A percentile compares a stretch with the other conserved stretches of the same genome.
Evolutionary conservation across 2,329 filamentous ascomycete genomes (phyloP).

Genomic region (Epichloe gansuensis): DNA sequence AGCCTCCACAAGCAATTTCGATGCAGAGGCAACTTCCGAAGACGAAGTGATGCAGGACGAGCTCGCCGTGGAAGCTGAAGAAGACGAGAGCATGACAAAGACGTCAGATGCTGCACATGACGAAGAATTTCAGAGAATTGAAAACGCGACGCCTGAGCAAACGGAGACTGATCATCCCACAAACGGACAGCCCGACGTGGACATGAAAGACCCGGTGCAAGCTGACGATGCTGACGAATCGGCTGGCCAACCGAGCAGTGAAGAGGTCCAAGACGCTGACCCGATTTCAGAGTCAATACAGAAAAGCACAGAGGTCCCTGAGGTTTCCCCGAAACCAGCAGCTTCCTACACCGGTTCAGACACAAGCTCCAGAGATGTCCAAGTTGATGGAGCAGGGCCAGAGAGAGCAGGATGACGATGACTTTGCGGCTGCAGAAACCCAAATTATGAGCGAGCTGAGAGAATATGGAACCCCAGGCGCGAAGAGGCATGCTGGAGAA

Average conservation of each 20-base stretch:
- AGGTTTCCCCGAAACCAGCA: neutral
- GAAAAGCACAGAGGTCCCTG: neutral
- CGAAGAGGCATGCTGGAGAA: constrained; percentile 1
- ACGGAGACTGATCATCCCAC: neutral
- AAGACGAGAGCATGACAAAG: neutral
- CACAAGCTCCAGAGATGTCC: neutral
- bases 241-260: neutral
- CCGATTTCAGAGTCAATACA: neutral
- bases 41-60: neutral
- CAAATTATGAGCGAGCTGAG: constrained; percentile 13
- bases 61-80: neutral
- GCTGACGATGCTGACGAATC: neutral
- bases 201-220: constrained; percentile 6
- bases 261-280: neutral
- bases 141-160: neutral
- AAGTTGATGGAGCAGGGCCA: neutral
- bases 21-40: neutral
- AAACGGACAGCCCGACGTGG: neutral
- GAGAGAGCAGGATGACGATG: constrained; percentile 1
- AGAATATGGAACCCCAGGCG: constrained; percentile 6
- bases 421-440: constrained; percentile 9
- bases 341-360: neutral
- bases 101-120: neutral
- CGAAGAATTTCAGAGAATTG: neutral
- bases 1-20: neutral